Evolutionary conservation across 345 rosid species (phyloP), one percentile per base, ranked within the genome.

Genomic region (Rhodomyrtus tomentosa): DNA sequence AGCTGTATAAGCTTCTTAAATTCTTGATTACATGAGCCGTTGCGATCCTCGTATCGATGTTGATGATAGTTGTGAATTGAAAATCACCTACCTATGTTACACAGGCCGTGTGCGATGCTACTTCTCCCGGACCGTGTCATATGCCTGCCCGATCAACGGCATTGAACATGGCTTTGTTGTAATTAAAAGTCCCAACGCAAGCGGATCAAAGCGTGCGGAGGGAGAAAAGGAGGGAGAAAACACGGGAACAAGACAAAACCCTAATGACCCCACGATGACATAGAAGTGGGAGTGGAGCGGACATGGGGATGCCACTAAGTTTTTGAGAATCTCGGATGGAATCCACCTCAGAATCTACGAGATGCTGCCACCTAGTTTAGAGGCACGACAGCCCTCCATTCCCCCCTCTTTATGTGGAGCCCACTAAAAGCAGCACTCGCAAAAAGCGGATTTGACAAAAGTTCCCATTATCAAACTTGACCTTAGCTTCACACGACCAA

Each of bases 301-400:
- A 76, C 38, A 14, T 36, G 58, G 82, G 76, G 85, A 52, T 72
- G 86, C 85, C 87, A 87, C 88, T 62, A 29, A 40, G 48, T 36
- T 21, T 18, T 21, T 18, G n/a, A 82, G 87, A 87, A 84, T 74
- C 42, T 84, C 84, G 51, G 50, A 72, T 87, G 91, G 89, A 87
- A 80, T 88, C 90, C 86, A 24, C 85, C 56, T 86, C 83, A 83
- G 85, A 90, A 83, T 87, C 85, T 86, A 52, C 11, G 25, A 79
- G 50, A 45, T 6, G 48, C 48, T 50, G 32, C 73, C 68, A 68
- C 76, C 50, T 83, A 49, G 13, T 58, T 81, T 83, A 83, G 84
- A 81, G 50, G n/a, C 68, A n/a, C 82, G 52, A 29, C 38, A 0
- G 76, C 55, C n/a, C 24, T 8, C 32, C 6, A 74, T 83, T 68